phyloP scores from a whole-genome alignment of 495 filamentous ascomycete species.

The Neurospora sp. region DNA sequence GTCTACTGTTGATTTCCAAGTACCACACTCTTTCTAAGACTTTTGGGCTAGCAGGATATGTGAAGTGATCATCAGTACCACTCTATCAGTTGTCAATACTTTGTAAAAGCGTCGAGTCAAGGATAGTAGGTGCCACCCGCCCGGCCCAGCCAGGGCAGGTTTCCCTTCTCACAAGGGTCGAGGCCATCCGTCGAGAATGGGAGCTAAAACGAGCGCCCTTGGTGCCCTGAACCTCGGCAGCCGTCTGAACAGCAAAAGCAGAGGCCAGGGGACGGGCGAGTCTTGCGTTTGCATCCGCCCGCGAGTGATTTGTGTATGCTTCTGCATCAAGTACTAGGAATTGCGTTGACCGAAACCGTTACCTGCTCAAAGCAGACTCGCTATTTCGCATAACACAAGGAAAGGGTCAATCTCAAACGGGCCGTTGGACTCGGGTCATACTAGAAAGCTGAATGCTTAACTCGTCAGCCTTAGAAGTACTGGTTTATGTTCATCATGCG shows the following conservation, averaged over 20 bases:
- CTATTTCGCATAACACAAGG: not conserved
- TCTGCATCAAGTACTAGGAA: not conserved
- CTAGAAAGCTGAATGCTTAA: not conserved
- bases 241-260: not conserved
- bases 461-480: not conserved
- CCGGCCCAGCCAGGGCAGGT: not conserved
- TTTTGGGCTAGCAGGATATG: not conserved
- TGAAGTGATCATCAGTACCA: not conserved
- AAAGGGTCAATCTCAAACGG: not conserved
- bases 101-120: not conserved
- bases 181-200: not conserved
- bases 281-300: not conserved
- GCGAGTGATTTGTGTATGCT: not conserved
- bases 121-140: not conserved
- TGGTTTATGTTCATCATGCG: not conserved
- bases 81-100: not conserved
- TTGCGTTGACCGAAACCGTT: not conserved
- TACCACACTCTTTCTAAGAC: not conserved
- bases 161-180: not conserved
- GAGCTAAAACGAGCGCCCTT: not conserved
- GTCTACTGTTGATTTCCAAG: not conserved
- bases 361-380: not conserved
- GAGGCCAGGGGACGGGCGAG: not conserved
- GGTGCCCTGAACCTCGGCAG: not conserved
- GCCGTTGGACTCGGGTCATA: not conserved